These are phyloP conservation scores for Periconia digitata DNA, from an alignment of 2,329 filamentous ascomycete genomes.

Conservation along the genomic window DNA sequence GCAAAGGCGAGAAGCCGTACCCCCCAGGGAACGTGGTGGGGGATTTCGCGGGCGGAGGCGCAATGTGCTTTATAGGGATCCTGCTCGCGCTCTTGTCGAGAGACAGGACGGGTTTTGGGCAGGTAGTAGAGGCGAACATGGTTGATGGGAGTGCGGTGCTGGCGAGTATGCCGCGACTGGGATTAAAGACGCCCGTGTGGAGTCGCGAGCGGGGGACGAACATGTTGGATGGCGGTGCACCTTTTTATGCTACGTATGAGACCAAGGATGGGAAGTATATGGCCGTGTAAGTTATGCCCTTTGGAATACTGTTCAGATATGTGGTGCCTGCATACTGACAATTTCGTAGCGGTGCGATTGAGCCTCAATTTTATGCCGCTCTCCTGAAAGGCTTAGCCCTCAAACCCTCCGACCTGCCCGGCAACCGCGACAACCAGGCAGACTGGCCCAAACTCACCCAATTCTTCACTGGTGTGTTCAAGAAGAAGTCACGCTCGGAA, in stretches of 20 bases:
- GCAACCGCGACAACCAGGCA: conserved; percentile 58
- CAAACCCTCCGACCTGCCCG: conserved; percentile 45
- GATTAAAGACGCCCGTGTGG: conserved; percentile 65
- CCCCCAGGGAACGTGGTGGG: conserved; percentile 82
- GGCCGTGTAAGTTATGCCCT: conserved; percentile 59
- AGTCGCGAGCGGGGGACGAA: conserved; percentile 69
- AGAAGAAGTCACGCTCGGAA: conserved; percentile 67
- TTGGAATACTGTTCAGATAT: neutral
- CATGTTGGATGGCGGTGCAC: conserved; percentile 78
- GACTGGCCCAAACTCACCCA: conserved; percentile 69
- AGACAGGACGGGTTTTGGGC: conserved; percentile 66
- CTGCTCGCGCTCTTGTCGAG: conserved; percentile 75
- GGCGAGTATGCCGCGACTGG: conserved; percentile 73
- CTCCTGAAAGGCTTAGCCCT: conserved; percentile 70
- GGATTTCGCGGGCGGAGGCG: conserved; percentile 89
- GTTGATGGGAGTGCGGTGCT: conserved; percentile 85
- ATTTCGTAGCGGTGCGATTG: conserved; percentile 67
- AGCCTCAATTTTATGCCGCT: conserved; percentile 78
- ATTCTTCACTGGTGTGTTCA: conserved; percentile 66
- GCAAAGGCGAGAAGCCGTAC: conserved; percentile 68
- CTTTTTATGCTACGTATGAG: conserved; percentile 88
- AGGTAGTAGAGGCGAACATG: conserved; percentile 96
- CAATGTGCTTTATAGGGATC: conserved; percentile 78
- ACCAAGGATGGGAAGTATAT: conserved; percentile 78
- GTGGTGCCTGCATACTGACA: conserved; percentile 9